Conservation (phyloP, 2,329 filamentous ascomycete genomes). For the Furcasterigmium sp. region DNA sequence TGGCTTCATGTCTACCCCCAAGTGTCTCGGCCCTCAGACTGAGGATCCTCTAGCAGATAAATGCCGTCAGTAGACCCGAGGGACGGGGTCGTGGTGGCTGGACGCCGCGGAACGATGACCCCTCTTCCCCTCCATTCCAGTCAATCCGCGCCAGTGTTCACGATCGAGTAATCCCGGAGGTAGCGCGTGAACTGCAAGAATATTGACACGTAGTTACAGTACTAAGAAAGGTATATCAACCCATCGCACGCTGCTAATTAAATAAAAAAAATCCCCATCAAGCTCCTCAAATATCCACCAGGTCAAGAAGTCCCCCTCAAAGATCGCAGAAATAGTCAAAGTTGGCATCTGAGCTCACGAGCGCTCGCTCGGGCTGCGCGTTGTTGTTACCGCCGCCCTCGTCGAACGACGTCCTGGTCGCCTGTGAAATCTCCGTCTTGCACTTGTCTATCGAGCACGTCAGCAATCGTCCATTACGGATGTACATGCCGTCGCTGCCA, state of each 20-base stretch:
- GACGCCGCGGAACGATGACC: neutral
- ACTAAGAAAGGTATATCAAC: too few relatives aligned
- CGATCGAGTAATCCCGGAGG: too few relatives aligned
- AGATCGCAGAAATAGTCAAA: constrained; percentile 43
- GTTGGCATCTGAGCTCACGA: constrained; percentile 33
- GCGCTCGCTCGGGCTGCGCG: constrained; percentile 16
- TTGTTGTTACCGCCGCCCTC: constrained; percentile 3
- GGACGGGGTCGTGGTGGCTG: too few relatives aligned
- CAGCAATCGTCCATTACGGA: neutral
- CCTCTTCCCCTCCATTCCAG: neutral
- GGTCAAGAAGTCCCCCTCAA: too few relatives aligned
- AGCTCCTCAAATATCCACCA: neutral
- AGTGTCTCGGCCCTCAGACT: too few relatives aligned
- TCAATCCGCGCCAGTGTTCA: too few relatives aligned
- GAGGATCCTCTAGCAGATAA: too few relatives aligned
- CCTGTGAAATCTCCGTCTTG: constrained; percentile 21
- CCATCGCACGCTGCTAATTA: too few relatives aligned
- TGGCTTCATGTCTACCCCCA: too few relatives aligned
- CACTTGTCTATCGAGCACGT: constrained; percentile 27
- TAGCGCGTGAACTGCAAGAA: too few relatives aligned
- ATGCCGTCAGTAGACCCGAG: too few relatives aligned
- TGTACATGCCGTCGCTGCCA: neutral
- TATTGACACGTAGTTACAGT: too few relatives aligned
- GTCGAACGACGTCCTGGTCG: constrained; percentile 13
- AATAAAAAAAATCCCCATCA: neutral